Conservation (phyloP, 2,329 filamentous ascomycete genomes). For the Neoarthrinium moseri region DNA sequence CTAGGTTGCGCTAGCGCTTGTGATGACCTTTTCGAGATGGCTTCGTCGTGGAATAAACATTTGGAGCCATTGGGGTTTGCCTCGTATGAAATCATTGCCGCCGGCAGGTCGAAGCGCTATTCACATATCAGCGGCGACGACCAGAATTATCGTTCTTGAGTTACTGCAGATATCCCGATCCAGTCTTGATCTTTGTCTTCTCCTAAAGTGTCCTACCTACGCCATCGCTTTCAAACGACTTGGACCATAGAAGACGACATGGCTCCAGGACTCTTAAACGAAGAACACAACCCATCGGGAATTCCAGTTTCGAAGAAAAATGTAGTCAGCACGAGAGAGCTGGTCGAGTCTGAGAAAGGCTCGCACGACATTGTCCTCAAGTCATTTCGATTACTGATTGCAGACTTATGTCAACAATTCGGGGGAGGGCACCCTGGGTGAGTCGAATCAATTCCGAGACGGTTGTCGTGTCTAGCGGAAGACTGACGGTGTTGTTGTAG, state of each 20-base stretch:
- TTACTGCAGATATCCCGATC: no score
- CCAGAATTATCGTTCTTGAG: no score
- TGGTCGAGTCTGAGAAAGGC: slow-evolving; percentile 6
- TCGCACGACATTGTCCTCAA: slow-evolving; percentile 49
- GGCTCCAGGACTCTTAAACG: slow-evolving; percentile 5
- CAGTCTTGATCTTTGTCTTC: no score
- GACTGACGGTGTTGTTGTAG: slow-evolving; percentile 1
- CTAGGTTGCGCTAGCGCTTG: slow-evolving; percentile 8
- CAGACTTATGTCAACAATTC: slow-evolving; percentile 69
- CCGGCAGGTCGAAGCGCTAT: not conserved
- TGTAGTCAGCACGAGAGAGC: not conserved
- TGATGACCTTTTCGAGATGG: not conserved
- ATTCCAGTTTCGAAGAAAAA: slow-evolving; percentile 2
- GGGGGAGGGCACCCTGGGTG: slow-evolving; percentile 68
- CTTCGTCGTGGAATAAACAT: not conserved
- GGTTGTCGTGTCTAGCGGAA: not conserved
- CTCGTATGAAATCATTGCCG: not conserved
- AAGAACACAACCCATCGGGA: slow-evolving; percentile 2
- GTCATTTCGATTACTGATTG: slow-evolving; percentile 62
- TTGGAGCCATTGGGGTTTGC: not conserved
- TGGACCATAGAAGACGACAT: not conserved
- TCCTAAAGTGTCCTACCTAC: no score
- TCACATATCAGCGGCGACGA: no score
- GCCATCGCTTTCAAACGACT: not conserved
- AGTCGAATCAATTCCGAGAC: slow-evolving; percentile 18